Percentiles rank a stretch among this genome's conserved stretches.
Evolutionary conservation across 2,329 filamentous ascomycete genomes (phyloP).

Genomic region (Arthrinium phaeospermum): DNA sequence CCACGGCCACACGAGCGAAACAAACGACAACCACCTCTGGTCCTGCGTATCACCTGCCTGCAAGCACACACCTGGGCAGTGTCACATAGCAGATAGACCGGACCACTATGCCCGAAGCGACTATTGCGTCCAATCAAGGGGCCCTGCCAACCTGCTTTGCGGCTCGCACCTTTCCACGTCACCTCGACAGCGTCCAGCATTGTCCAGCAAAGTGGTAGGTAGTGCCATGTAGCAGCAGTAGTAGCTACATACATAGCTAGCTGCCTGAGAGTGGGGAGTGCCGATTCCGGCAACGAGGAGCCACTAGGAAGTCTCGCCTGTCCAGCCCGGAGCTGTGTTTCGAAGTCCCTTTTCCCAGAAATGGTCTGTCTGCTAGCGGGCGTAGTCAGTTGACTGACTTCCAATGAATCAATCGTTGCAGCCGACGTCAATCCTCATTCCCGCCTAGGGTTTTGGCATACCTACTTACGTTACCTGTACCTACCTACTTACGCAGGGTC

Average conservation of each 20-base stretch:
- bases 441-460: neutral
- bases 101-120: neutral
- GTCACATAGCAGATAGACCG: neutral
- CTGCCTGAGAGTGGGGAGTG: conserved; percentile 19
- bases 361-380: neutral
- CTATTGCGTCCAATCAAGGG: neutral
- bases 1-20: neutral
- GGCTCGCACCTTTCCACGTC: conserved; percentile 20
- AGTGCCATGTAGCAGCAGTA: neutral
- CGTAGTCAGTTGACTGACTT: neutral
- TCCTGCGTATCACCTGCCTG: neutral
- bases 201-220: neutral
- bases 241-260: neutral
- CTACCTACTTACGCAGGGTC: neutral
- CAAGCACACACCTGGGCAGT: neutral
- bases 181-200: conserved; percentile 12
- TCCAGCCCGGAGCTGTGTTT: neutral
- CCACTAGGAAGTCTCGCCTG: conserved; percentile 9
- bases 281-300: conserved; percentile 3
- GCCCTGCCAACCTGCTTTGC: neutral
- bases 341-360: neutral
- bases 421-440: conserved; percentile 16
- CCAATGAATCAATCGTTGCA: conserved; percentile 15
- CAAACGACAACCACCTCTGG: neutral
- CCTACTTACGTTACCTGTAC: neutral